Percentiles rank a stretch among this genome's conserved stretches.
Evolutionary conservation across 2,329 filamentous ascomycete species (phyloP).

Genomic region (Knufia petricola): DNA sequence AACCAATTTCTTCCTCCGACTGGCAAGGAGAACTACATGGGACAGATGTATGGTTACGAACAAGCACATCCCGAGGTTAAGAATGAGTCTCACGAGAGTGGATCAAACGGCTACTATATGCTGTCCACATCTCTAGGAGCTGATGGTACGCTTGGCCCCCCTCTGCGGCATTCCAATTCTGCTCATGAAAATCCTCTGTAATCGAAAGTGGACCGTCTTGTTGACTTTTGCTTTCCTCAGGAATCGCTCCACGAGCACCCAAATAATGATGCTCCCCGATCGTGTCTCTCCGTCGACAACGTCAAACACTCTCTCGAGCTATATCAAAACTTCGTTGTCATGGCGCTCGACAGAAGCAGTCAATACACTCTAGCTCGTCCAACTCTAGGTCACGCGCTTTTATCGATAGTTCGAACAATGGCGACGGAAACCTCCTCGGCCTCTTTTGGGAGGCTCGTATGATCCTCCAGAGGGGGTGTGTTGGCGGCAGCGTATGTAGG

Average conservation of each 20-base stretch:
- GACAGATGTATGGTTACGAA: slow-evolving; percentile 56
- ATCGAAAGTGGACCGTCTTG: slow-evolving; percentile 36
- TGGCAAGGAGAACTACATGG: slow-evolving; percentile 57
- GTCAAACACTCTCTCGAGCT: slow-evolving; percentile 61
- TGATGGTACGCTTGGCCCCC: slow-evolving; percentile 37
- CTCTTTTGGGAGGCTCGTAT: too few relatives aligned
- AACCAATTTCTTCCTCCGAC: slow-evolving; percentile 68
- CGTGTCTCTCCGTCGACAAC: slow-evolving; percentile 56
- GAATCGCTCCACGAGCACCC: slow-evolving; percentile 47
- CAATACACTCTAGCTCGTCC: too few relatives aligned
- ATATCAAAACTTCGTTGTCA: slow-evolving; percentile 64
- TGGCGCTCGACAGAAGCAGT: too few relatives aligned
- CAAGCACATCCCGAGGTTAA: slow-evolving; percentile 54
- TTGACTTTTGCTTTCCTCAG: slow-evolving; percentile 49
- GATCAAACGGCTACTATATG: slow-evolving; percentile 39
- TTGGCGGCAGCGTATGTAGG: too few relatives aligned
- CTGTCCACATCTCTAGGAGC: slow-evolving; percentile 38
- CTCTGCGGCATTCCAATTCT: slow-evolving; percentile 37
- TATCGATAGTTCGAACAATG: too few relatives aligned
- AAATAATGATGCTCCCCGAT: slow-evolving; percentile 37
- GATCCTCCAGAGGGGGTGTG: too few relatives aligned
- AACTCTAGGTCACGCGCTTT: too few relatives aligned
- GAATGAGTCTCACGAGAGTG: slow-evolving; percentile 39
- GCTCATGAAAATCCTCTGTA: slow-evolving; percentile 44
- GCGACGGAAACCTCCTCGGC: too few relatives aligned